A percentile compares a stretch with the other conserved stretches of the same genome.
phyloP scores from a whole-genome alignment of 2,329 filamentous ascomycete genomes.

The Botryotinia globosa region DNA sequence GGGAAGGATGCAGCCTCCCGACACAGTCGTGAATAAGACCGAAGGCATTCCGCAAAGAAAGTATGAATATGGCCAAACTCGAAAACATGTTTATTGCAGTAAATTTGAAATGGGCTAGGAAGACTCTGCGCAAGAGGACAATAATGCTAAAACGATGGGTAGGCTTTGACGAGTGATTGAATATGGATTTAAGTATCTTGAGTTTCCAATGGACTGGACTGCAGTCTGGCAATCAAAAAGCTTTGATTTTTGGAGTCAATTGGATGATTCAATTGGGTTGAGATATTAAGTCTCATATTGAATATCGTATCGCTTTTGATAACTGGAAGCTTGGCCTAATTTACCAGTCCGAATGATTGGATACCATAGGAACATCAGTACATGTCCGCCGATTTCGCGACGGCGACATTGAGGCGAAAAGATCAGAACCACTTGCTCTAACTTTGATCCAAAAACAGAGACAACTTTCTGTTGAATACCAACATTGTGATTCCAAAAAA shows the following conservation, averaged over 20 bases:
- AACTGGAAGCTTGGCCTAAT: background rate
- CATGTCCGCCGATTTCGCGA: background rate
- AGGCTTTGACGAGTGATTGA: background rate
- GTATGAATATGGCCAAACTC: background rate
- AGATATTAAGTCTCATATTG: background rate
- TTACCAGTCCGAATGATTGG: background rate
- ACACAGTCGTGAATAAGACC: background rate
- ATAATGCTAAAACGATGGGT: background rate
- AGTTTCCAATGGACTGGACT: background rate
- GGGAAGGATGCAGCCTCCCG: background rate
- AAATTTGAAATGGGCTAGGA: background rate
- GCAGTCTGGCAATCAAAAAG: background rate
- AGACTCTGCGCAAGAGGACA: no score
- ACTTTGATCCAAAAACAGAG: background rate
- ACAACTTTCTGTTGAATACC: background rate
- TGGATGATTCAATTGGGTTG: background rate
- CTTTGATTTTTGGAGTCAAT: background rate
- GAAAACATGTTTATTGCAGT: background rate
- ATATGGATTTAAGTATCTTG: background rate
- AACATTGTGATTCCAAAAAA: background rate
- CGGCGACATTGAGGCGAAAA: background rate
- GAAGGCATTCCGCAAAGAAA: background rate
- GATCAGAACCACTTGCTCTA: slow-evolving; percentile 1
- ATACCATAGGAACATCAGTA: background rate
- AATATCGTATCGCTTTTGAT: background rate